Percentiles rank a stretch among this genome's conserved stretches.
phyloP scores from a whole-genome alignment of 805 yeast species.

The Ogataea trehalophila region DNA sequence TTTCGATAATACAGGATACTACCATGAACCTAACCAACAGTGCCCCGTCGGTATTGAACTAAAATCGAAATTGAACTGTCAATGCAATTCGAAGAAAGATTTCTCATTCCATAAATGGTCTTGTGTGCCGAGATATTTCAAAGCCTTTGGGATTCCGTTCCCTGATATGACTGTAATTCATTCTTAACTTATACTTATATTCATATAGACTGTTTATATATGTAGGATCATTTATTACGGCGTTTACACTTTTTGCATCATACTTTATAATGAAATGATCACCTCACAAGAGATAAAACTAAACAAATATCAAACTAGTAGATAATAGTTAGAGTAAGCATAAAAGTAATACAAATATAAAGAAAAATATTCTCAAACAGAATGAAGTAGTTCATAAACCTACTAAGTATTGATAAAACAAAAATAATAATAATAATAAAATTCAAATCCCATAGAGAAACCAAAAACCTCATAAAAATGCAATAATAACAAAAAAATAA shows the following conservation, averaged over 20 bases:
- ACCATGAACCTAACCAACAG: slow-evolving; percentile 49
- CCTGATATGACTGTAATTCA: slow-evolving; percentile 2
- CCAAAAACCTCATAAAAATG: background rate
- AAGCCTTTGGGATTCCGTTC: slow-evolving; percentile 10
- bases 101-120: slow-evolving; percentile 48
- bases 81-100: slow-evolving; percentile 43
- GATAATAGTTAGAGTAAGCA: too few species aligned
- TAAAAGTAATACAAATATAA: background rate
- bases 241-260: background rate
- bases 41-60: slow-evolving; percentile 49
- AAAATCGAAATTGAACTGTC: slow-evolving; percentile 43
- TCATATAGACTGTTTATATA: background rate
- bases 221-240: background rate
- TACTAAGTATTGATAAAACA: too few species aligned
- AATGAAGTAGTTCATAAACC: too few species aligned
- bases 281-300: too few species aligned
- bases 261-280: too few species aligned
- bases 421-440: too few species aligned
- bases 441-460: background rate
- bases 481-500: background rate
- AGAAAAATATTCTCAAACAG: background rate
- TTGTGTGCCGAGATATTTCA: slow-evolving; percentile 43
- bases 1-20: slow-evolving; percentile 57
- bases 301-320: too few species aligned
- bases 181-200: background rate